These are phyloP conservation scores for Silene conica DNA, from an alignment of 148 eudicot species.

Conservation along the genomic window DNA sequence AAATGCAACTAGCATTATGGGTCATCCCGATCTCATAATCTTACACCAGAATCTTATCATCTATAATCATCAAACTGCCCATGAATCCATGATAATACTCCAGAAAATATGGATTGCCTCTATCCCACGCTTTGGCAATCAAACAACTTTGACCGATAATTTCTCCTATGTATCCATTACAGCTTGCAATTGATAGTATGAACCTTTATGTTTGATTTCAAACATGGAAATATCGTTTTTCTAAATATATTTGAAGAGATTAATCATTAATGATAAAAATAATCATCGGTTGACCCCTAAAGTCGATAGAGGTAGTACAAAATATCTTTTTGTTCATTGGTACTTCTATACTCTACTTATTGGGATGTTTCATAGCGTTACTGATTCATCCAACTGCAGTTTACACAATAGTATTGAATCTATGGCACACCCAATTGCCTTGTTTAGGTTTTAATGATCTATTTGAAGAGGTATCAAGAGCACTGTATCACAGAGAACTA, in stretches of 20 bases:
- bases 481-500: neutral
- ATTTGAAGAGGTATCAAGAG: neutral
- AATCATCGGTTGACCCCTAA: neutral
- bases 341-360: neutral
- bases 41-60: neutral
- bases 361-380: neutral
- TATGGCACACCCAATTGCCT: neutral
- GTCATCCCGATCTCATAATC: neutral
- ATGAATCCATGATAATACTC: neutral
- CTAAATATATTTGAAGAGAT: neutral
- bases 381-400: neutral
- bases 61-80: neutral
- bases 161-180: neutral
- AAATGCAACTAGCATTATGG: neutral
- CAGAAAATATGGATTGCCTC: neutral
- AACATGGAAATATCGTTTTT: neutral
- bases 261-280: neutral
- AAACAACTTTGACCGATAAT: neutral
- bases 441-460: neutral
- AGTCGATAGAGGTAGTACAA: neutral
- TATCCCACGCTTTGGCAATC: neutral
- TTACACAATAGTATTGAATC: neutral
- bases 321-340: too few species aligned
- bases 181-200: neutral
- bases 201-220: neutral